Percentiles rank a stretch among this genome's conserved stretches.
Conservation (phyloP, 805 yeast genomes). For the Pichia occidentalis region DNA sequence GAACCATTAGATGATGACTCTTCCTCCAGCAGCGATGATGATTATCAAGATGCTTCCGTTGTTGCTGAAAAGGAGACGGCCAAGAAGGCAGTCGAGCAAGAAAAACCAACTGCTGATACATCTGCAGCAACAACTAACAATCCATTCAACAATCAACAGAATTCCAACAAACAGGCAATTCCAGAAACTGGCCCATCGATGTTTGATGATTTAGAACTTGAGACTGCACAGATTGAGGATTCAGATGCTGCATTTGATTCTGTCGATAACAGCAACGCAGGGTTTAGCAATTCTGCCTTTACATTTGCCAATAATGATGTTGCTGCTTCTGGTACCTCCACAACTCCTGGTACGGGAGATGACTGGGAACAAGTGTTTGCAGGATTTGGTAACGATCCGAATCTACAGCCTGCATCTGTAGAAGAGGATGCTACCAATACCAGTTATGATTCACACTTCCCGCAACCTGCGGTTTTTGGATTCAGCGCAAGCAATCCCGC, state of each 20-base stretch:
- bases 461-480: slow-evolving; percentile 17
- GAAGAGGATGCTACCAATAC: slow-evolving; percentile 10
- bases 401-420: slow-evolving; percentile 15
- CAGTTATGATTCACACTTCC: slow-evolving; percentile 12
- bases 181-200: slow-evolving; percentile 14
- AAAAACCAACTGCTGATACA: slow-evolving; percentile 5
- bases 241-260: slow-evolving; percentile 21
- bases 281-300: slow-evolving; percentile 18
- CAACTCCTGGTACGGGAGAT: slow-evolving; percentile 34
- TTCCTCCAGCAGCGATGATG: slow-evolving; percentile 13
- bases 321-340: slow-evolving; percentile 3
- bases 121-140: slow-evolving; percentile 6
- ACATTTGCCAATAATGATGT: slow-evolving; percentile 12
- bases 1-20: slow-evolving; percentile 4
- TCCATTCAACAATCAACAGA: slow-evolving; percentile 14
- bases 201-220: slow-evolving; percentile 33
- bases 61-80: slow-evolving; percentile 10
- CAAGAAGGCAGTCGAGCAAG: slow-evolving; percentile 9
- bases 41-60: slow-evolving; percentile 15
- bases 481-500: slow-evolving; percentile 2
- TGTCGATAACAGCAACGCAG: background rate
- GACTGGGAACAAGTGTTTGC: slow-evolving; percentile 96
- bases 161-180: slow-evolving; percentile 14
- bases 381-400: slow-evolving; percentile 62
- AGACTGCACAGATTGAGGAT: slow-evolving; percentile 26